Conservation (phyloP, 169 alveolate species). For the Eimeria necatrix region DNA sequence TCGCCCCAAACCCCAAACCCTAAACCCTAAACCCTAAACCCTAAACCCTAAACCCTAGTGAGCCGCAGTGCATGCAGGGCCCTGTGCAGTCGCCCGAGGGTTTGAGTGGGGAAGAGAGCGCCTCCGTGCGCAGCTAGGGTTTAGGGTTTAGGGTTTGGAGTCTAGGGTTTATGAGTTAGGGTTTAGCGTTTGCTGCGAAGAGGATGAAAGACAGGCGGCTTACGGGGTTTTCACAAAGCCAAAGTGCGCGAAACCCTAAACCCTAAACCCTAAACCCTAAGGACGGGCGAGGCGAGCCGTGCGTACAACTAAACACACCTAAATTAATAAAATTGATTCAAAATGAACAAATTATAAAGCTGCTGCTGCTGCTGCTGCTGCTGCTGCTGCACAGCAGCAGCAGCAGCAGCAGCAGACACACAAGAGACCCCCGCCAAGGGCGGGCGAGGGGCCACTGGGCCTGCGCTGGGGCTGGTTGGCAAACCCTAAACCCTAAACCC, state of each 20-base stretch:
- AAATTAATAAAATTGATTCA: no score
- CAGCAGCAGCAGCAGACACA: background rate
- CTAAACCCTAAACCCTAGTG: constrained; percentile 9
- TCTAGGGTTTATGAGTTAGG: background rate
- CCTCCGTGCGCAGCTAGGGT: background rate
- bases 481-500: constrained; percentile 52
- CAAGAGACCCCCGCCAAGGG: background rate
- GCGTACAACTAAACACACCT: no score
- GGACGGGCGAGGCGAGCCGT: no score
- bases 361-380: no score
- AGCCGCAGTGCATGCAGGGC: constrained; percentile 4
- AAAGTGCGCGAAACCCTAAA: background rate
- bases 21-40: background rate
- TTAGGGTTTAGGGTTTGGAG: constrained; percentile 11
- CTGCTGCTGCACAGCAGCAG: background rate
- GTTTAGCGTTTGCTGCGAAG: background rate
- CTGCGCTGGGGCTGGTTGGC: constrained; percentile 44
- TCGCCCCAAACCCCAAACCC: background rate
- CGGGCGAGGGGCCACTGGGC: background rate
- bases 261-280: no score
- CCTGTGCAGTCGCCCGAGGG: background rate
- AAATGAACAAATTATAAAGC: no score
- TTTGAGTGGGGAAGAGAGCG: background rate
- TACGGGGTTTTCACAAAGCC: background rate
- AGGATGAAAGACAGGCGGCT: background rate